phyloP scores from a whole-genome alignment of 345 rosid species.

The Limnanthes douglasii region DNA sequence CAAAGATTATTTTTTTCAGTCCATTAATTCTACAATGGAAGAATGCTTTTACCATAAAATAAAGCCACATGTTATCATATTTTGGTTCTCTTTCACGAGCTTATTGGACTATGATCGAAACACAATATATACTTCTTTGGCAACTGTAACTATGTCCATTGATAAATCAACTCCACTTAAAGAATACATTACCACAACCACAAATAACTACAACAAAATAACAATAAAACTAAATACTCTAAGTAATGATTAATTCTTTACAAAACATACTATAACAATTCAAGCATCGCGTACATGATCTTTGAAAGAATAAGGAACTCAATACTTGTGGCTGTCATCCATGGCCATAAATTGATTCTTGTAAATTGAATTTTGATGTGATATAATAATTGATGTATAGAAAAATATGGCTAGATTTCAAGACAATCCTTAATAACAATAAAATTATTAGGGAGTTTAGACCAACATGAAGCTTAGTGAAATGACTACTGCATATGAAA shows the following conservation, averaged over 20 bases:
- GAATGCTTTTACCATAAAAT: conserved; percentile 59
- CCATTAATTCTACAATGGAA: background rate
- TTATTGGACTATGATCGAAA: conserved; percentile 32
- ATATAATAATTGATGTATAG: too few species aligned
- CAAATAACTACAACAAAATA: conserved; percentile 21
- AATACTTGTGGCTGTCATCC: conserved; percentile 86
- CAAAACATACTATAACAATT: too few species aligned
- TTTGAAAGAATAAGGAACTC: conserved; percentile 41
- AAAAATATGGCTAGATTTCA: too few species aligned
- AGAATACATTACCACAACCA: conserved; percentile 51
- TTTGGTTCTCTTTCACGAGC: conserved; percentile 24
- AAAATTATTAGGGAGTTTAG: conserved; percentile 34
- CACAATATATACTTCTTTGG: conserved; percentile 76
- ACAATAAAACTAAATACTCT: conserved; percentile 7
- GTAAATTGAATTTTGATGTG: too few species aligned
- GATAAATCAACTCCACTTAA: conserved; percentile 68
- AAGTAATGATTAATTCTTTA: too few species aligned
- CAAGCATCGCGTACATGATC: too few species aligned
- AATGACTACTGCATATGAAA: conserved; percentile 60
- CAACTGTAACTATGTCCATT: conserved; percentile 43
- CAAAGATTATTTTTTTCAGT: too few species aligned
- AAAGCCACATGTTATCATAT: conserved; percentile 46
- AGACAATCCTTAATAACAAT: too few species aligned
- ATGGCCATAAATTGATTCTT: conserved; percentile 79
- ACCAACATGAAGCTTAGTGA: conserved; percentile 57